phyloP scores from a whole-genome alignment of 202 grass and related monocot genomes.

The Elaeis oleifera region DNA sequence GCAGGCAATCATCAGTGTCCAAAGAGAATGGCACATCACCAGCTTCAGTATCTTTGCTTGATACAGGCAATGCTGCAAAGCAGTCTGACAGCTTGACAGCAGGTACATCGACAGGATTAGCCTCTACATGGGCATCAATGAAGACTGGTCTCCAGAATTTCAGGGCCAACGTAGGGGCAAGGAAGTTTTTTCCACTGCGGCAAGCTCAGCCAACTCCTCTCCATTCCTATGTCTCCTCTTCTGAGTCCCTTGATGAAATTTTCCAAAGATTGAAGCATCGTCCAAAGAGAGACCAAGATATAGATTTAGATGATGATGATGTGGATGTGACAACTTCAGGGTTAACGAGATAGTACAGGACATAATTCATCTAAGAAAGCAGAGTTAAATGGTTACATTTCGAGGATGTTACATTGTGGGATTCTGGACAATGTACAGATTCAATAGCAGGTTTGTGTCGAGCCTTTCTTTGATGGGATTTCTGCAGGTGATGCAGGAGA shows the following conservation, averaged over 20 bases:
- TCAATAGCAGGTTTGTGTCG: conserved; percentile 15
- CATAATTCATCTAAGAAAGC: not conserved
- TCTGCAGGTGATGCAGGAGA: conserved; percentile 17
- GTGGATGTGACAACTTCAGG: conserved; percentile 33
- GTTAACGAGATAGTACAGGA: conserved; percentile 29
- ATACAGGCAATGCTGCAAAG: conserved; percentile 43
- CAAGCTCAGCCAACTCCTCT: conserved; percentile 47
- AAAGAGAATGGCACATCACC: conserved; percentile 44
- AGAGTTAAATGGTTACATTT: not conserved
- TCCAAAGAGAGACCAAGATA: conserved; percentile 31
- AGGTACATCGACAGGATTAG: conserved; percentile 37
- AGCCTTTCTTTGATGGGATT: conserved; percentile 3
- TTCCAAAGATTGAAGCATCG: conserved; percentile 81
- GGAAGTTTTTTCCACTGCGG: conserved; percentile 70
- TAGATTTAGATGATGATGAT: conserved; percentile 50
- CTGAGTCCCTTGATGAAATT: conserved; percentile 85
- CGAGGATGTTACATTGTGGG: not conserved
- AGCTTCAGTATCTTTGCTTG: conserved; percentile 63
- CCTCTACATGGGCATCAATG: conserved; percentile 82
- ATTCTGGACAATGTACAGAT: conserved; percentile 56
- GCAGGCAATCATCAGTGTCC: conserved; percentile 25
- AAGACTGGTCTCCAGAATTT: conserved; percentile 93
- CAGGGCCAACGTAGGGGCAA: conserved; percentile 66
- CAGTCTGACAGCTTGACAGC: conserved; percentile 18
- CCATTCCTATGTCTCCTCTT: conserved; percentile 37